Conservation (phyloP, 2,329 filamentous ascomycete genomes). For the Phyllosticta capitalensis region DNA sequence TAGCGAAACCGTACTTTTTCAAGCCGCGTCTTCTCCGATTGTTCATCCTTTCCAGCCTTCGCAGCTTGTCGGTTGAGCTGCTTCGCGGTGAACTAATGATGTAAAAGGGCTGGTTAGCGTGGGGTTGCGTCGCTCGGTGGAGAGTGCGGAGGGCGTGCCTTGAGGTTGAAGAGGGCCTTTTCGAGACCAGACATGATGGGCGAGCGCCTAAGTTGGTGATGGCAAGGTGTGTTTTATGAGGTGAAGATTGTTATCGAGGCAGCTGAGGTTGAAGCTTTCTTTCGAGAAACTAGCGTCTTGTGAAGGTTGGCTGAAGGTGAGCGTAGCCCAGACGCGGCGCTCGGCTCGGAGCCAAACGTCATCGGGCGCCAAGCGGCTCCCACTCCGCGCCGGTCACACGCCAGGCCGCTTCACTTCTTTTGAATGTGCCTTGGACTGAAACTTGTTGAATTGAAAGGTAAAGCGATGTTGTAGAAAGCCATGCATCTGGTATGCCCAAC, state of each 20-base stretch:
- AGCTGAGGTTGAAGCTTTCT: neutral
- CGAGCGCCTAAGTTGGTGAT: neutral
- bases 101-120: constrained; percentile 16
- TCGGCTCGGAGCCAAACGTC: constrained; percentile 9
- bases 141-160: constrained; percentile 31
- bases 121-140: constrained; percentile 2
- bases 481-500: neutral
- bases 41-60: constrained; percentile 53
- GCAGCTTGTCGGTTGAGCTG: constrained; percentile 53
- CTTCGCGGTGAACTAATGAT: constrained; percentile 50
- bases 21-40: constrained; percentile 50
- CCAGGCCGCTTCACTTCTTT: no score
- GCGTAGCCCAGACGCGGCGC: neutral
- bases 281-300: neutral
- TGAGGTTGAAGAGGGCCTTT: constrained; percentile 53
- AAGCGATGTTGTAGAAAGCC: neutral
- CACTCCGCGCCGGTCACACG: neutral
- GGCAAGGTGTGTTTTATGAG: neutral
- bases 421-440: no score
- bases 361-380: neutral
- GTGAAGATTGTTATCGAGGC: neutral
- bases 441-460: no score
- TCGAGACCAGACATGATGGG: constrained; percentile 48
- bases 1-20: constrained; percentile 40
- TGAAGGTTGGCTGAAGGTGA: neutral